phyloP scores from a whole-genome alignment of 2,329 filamentous ascomycete genomes.

The Elsinoe perseae region DNA sequence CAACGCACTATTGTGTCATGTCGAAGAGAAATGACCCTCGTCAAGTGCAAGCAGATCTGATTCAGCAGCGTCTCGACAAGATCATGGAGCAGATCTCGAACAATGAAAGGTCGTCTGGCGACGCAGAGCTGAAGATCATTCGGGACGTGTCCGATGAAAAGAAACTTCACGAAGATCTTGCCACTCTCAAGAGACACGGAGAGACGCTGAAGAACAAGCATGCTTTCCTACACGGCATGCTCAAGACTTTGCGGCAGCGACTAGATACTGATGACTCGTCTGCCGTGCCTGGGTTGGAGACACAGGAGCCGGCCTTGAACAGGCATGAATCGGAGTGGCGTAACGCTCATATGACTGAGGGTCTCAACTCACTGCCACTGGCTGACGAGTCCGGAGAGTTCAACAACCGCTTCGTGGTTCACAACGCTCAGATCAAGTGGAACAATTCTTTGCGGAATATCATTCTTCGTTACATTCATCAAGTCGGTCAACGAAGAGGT shows the following conservation, averaged over 20 bases:
- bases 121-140: conserved; percentile 60
- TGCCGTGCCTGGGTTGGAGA: conserved; percentile 37
- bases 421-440: conserved; percentile 97
- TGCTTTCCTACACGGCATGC: conserved; percentile 51
- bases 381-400: conserved; percentile 89
- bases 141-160: conserved; percentile 33
- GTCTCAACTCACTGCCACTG: conserved; percentile 56
- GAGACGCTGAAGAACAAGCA: conserved; percentile 51
- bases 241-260: conserved; percentile 50
- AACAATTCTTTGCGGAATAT: conserved; percentile 95
- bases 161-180: conserved; percentile 49
- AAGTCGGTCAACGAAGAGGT: conserved; percentile 88
- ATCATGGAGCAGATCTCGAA: conserved; percentile 69
- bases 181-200: conserved; percentile 49
- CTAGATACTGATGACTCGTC: conserved; percentile 51
- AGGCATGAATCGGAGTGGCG: conserved; percentile 30
- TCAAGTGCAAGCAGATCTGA: conserved; percentile 76
- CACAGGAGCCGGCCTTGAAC: conserved; percentile 29
- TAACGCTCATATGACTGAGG: conserved; percentile 35
- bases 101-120: conserved; percentile 64
- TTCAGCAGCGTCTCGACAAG: conserved; percentile 70
- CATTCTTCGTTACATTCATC: conserved; percentile 92
- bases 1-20: conserved; percentile 93
- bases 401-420: conserved; percentile 95
- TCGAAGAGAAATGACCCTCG: conserved; percentile 66